Evolutionary conservation across 1,284 basidiomycete genomes (phyloP), one percentile per base, ranked within the genome.

Genomic region (Fomes fomentarius): DNA sequence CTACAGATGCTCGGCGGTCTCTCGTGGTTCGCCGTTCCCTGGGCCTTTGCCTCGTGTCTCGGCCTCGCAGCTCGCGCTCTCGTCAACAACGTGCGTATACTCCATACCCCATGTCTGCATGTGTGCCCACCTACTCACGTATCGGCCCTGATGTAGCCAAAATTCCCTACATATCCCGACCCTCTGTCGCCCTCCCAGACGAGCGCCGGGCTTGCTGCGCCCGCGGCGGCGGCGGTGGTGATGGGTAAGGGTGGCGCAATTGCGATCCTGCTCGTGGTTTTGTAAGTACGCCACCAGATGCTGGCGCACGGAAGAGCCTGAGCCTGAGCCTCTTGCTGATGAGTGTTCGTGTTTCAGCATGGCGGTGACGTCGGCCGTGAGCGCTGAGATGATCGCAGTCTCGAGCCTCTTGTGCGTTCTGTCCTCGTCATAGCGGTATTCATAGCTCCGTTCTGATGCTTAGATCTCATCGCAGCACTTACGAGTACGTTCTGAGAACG

Each of bases 21-120:
- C 22, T 82, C 82, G 0, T 86, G 84, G 84, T 84, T 84, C 52
- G 79, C 81, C 3, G 79, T 85, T 4, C 83, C 83, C 4, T 82
- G 80, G 68, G 74, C 77, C 0, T 84, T 84, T 59, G 82, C 79
- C 2, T 82, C 82, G 24, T 80, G 79, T 49, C 71, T 85, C 48
- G 84, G 83, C 7, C 70, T 85, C 7, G 75, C 78, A 17, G 81
- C 81, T 0, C 71, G 81, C n/a, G 82, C 77, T 0, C 71, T 84
- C 15, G 63, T 77, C 21, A 69, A 68, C 53, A 74, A 80, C 57
- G 77, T 76, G 44, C 44, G 69, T 55, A 25, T 6, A 8, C 21
- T 33, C 31, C 34, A 7, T 34, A 4, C n/a, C 24, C 30, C 38
- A 6, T 14, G 22, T 42, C 4, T 34, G 31, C 15, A 19, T 6